Percentiles rank a stretch among this genome's conserved stretches.
Evolutionary conservation across 768 basidiomycete species (phyloP).

Genomic region (Termitomyces sp.): DNA sequence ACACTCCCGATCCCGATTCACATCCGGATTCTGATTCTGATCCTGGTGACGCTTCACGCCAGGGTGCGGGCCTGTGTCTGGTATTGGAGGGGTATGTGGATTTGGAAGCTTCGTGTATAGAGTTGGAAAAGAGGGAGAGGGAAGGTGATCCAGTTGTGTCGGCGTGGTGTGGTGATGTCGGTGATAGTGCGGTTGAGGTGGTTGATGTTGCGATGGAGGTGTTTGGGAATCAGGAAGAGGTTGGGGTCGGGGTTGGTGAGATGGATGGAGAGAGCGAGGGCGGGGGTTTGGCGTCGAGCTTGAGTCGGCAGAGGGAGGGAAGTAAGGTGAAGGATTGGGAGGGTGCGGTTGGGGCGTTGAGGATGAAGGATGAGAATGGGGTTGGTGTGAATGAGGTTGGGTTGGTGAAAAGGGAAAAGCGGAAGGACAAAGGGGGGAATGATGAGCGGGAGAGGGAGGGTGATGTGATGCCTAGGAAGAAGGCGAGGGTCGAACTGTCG

Average conservation of each 20-base stretch:
- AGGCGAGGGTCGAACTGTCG: conserved; percentile 7
- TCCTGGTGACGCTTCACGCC: background rate
- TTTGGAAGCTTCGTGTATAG: too few relatives aligned
- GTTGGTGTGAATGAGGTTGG: conserved; percentile 8
- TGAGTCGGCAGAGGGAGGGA: background rate
- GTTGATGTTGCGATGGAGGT: background rate
- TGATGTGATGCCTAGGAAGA: conserved; percentile 21
- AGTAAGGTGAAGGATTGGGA: conserved; percentile 2
- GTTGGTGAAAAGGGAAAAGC: conserved; percentile 19
- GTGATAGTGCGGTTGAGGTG: background rate
- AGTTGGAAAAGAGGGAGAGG: background rate
- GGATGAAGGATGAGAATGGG: conserved; percentile 17
- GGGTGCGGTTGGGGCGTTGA: conserved; percentile 8
- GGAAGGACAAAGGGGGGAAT: conserved; percentile 13
- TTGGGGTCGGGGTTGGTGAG: background rate
- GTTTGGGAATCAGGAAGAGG: background rate
- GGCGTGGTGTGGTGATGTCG: background rate
- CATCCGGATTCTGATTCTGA: too few relatives aligned
- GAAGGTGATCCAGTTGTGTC: background rate
- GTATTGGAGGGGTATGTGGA: background rate
- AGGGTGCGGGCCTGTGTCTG: background rate
- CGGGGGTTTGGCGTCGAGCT: background rate
- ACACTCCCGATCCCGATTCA: background rate
- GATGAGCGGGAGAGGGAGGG: background rate
- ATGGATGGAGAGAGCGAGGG: background rate